Evolutionary conservation across 192 early-diverging fungal genomes (phyloP).

Genomic region (Gaertneriomyces semiglobifer): DNA sequence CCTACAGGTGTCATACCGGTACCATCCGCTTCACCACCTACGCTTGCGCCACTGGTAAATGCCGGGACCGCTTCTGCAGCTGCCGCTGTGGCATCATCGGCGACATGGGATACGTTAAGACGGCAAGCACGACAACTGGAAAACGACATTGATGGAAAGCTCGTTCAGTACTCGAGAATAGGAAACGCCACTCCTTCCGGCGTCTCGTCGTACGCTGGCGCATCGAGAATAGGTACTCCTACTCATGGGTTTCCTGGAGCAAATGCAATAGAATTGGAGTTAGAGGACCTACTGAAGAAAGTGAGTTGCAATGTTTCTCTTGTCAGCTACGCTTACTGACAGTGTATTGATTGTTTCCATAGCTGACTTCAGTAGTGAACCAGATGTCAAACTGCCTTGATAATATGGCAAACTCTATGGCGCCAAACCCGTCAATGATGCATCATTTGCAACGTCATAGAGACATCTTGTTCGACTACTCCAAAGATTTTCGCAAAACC

Average conservation of each 20-base stretch:
- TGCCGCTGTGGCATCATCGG: slow-evolving; percentile 8
- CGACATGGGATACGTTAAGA: slow-evolving; percentile 64
- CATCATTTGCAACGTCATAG: slow-evolving; percentile 73
- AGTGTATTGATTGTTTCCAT: slow-evolving; percentile 9
- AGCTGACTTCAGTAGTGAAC: slow-evolving; percentile 60
- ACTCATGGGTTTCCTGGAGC: slow-evolving; percentile 2
- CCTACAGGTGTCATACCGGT: slow-evolving; percentile 16
- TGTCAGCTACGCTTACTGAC: not conserved
- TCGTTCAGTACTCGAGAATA: slow-evolving; percentile 52
- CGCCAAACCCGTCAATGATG: slow-evolving; percentile 62
- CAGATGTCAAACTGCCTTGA: slow-evolving; percentile 65
- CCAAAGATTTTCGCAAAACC: slow-evolving; percentile 71
- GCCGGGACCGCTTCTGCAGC: slow-evolving; percentile 12
- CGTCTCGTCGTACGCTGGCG: not conserved
- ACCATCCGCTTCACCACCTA: not conserved
- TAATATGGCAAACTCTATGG: slow-evolving; percentile 34
- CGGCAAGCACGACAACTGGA: slow-evolving; percentile 69
- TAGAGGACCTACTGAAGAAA: slow-evolving; percentile 64
- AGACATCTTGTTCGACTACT: slow-evolving; percentile 75
- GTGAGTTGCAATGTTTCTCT: slow-evolving; percentile 33
- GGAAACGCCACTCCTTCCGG: slow-evolving; percentile 23
- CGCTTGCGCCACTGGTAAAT: not conserved
- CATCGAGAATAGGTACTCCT: not conserved
- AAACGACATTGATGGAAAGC: slow-evolving; percentile 67
- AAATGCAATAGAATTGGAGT: slow-evolving; percentile 47